Evolutionary conservation across 768 basidiomycete species (phyloP).

Genomic region (Thelephora aurantiotincta): DNA sequence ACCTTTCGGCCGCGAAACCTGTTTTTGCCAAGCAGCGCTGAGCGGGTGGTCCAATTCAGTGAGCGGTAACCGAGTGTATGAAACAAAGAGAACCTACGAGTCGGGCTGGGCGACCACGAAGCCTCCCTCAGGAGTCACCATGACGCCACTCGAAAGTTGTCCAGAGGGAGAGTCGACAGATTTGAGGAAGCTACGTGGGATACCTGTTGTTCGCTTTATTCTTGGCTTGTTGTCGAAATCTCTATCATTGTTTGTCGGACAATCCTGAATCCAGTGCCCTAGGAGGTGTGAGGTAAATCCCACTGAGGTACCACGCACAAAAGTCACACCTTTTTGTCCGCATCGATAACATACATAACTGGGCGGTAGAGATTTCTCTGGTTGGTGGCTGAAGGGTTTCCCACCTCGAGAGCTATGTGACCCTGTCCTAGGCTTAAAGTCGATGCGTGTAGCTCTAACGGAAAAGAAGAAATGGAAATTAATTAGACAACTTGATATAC

Average conservation of each 20-base stretch:
- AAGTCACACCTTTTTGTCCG: slow-evolving; percentile 78
- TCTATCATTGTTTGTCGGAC: slow-evolving; percentile 93
- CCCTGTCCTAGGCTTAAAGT: slow-evolving; percentile 51
- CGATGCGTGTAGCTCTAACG: slow-evolving; percentile 51
- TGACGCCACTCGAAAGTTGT: slow-evolving; percentile 72
- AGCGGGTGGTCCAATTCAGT: background rate
- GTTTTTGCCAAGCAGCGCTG: slow-evolving; percentile 92
- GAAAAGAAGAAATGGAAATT: slow-evolving; percentile 33
- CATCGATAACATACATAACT: slow-evolving; percentile 99
- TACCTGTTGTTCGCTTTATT: slow-evolving; percentile 96
- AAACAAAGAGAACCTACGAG: slow-evolving; percentile 41
- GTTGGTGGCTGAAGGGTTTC: slow-evolving; percentile 33
- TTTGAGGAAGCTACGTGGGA: slow-evolving; percentile 94
- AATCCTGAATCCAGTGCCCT: slow-evolving; percentile 99
- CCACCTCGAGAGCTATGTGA: slow-evolving; percentile 43
- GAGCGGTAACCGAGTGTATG: background rate
- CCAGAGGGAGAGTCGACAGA: slow-evolving; percentile 82
- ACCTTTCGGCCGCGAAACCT: slow-evolving; percentile 64
- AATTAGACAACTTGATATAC: slow-evolving; percentile 59
- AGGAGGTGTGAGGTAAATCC: slow-evolving; percentile 2
- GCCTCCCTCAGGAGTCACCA: slow-evolving; percentile 97
- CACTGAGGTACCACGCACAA: background rate
- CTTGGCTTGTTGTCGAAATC: slow-evolving; percentile 90
- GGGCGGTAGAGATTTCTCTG: slow-evolving; percentile 72
- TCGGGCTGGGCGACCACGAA: slow-evolving; percentile 97